These are phyloP conservation scores for Narthecium ossifragum DNA, from an alignment of 106 monocot genomes.

Conservation along the genomic window DNA sequence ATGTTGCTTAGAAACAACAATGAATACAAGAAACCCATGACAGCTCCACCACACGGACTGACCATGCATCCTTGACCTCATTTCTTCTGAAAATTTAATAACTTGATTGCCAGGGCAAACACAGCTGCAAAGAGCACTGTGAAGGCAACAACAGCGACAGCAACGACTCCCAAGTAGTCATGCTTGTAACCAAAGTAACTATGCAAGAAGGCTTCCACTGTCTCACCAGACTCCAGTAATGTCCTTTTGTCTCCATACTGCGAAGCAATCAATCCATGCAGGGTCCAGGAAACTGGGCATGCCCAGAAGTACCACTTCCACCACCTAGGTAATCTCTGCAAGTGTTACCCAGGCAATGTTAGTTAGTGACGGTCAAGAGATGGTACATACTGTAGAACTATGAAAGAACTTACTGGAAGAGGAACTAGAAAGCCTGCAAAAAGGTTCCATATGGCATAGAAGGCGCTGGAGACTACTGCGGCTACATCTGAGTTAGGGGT, in stretches of 20 bases:
- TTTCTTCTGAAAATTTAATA: conserved; percentile 23
- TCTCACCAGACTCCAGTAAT: neutral
- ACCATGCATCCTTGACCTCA: neutral
- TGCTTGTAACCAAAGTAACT: conserved; percentile 24
- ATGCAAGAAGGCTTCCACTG: conserved; percentile 6
- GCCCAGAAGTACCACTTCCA: conserved; percentile 37
- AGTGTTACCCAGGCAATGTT: neutral
- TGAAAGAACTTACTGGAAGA: conserved; percentile 3
- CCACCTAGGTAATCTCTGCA: conserved; percentile 31
- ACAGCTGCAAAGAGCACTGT: conserved; percentile 8
- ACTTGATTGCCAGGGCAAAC: conserved; percentile 19
- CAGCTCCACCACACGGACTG: too few species aligned
- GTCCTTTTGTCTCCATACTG: conserved; percentile 23
- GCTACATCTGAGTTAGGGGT: conserved; percentile 14
- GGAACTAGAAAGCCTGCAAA: conserved; percentile 11
- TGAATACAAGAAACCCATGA: too few species aligned
- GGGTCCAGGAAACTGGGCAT: conserved; percentile 28
- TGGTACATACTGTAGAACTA: neutral
- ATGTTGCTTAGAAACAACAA: too few species aligned
- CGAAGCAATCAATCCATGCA: conserved; percentile 29
- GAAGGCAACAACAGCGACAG: conserved; percentile 8
- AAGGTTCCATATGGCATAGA: conserved; percentile 15
- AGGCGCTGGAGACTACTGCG: conserved; percentile 8
- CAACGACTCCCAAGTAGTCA: conserved; percentile 17
- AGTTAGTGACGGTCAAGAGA: neutral